phyloP scores from a whole-genome alignment of 2,329 filamentous ascomycete genomes.

The Cordyceps cateniannulata region DNA sequence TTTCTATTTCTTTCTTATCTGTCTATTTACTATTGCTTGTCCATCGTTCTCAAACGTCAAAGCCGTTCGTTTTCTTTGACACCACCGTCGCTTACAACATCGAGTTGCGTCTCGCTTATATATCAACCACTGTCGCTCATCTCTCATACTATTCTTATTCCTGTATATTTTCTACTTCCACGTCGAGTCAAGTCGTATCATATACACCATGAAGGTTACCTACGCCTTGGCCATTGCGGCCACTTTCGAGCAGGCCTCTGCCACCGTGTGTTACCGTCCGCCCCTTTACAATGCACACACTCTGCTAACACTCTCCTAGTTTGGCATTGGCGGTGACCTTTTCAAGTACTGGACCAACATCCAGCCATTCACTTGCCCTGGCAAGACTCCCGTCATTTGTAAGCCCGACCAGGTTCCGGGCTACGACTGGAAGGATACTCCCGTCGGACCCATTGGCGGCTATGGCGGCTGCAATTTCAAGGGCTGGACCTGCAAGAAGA shows the following conservation, averaged over 20 bases:
- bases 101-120: neutral
- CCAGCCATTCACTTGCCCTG: constrained; percentile 56
- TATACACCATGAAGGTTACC: constrained; percentile 44
- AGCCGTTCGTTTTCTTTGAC: constrained; percentile 53
- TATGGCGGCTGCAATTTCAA: constrained; percentile 71
- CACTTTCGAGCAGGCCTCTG: constrained; percentile 42
- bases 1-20: constrained; percentile 4
- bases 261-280: constrained; percentile 31
- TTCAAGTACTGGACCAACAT: constrained; percentile 24
- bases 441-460: constrained; percentile 50
- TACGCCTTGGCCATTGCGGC: constrained; percentile 44
- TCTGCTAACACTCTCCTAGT: constrained; percentile 14
- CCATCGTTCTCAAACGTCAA: constrained; percentile 27
- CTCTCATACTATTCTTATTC: constrained; percentile 17
- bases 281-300: neutral
- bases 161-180: constrained; percentile 8
- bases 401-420: constrained; percentile 60
- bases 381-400: constrained; percentile 73
- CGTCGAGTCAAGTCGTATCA: neutral
- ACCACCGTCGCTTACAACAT: constrained; percentile 20
- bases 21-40: constrained; percentile 8
- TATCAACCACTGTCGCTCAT: constrained; percentile 4
- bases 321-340: constrained; percentile 12
- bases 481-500: constrained; percentile 63
- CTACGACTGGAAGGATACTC: constrained; percentile 65